Evolutionary conservation across 345 rosid genomes (phyloP).

Genomic region (Eutrema heterophyllum): DNA sequence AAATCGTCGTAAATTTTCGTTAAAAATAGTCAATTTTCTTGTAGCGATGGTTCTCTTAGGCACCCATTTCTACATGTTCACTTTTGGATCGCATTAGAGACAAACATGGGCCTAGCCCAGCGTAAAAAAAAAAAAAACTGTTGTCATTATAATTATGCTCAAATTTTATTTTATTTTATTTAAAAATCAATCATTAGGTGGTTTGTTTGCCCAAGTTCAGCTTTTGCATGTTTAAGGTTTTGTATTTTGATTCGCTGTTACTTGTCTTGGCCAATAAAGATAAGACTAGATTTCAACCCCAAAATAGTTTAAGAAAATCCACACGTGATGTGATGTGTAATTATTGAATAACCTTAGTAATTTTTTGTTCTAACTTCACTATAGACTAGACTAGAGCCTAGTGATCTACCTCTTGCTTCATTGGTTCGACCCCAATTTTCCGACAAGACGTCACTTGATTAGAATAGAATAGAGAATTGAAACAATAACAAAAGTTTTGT

Average conservation of each 20-base stretch:
- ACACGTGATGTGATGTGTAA: constrained; percentile 14
- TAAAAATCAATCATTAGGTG: constrained; percentile 1
- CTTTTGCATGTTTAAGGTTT: constrained; percentile 19
- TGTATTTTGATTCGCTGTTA: background rate
- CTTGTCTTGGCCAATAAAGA: constrained; percentile 22
- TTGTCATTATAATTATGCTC: background rate
- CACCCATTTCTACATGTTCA: background rate
- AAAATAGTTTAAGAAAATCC: constrained; percentile 5
- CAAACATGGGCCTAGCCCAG: constrained; percentile 20
- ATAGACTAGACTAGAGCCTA: constrained; percentile 9
- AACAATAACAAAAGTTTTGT: background rate
- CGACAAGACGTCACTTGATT: constrained; percentile 23
- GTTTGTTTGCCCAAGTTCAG: constrained; percentile 1
- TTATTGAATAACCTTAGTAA: background rate
- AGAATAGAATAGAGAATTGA: background rate
- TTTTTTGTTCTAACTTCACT: background rate
- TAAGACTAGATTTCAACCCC: background rate
- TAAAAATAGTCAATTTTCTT: too few species aligned
- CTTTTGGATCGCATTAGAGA: background rate
- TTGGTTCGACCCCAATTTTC: constrained; percentile 9
- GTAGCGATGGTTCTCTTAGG: background rate
- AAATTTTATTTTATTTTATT: background rate
- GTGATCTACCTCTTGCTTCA: background rate
- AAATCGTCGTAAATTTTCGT: too few species aligned
- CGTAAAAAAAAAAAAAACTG: background rate